These are phyloP conservation scores for Blastobotrys mokoenaii DNA, from an alignment of 805 yeast species.

Conservation along the genomic window DNA sequence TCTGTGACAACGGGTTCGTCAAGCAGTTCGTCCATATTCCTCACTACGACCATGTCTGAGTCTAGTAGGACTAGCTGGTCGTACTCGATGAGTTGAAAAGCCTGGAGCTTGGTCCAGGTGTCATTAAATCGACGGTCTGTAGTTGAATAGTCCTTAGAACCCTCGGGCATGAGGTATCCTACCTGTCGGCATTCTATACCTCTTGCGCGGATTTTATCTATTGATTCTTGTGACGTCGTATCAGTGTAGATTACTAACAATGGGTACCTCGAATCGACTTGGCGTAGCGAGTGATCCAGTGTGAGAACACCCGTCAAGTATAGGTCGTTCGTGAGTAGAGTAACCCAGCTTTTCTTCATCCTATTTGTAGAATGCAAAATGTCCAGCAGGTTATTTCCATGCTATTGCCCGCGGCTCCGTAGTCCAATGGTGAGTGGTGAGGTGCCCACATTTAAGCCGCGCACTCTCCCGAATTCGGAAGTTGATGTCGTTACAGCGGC, in stretches of 20 bases:
- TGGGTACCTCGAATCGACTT: conserved; percentile 39
- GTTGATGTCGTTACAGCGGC: no score
- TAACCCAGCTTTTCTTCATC: conserved; percentile 35
- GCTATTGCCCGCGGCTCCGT: no score
- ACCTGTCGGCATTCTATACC: no score
- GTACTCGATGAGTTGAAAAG: conserved; percentile 42
- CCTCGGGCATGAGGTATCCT: conserved; percentile 36
- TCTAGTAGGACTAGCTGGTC: conserved; percentile 50
- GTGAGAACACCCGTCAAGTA: conserved; percentile 47
- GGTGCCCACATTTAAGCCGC: no score
- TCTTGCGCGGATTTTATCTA: conserved; percentile 34
- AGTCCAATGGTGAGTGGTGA: no score
- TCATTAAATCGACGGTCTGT: conserved; percentile 48
- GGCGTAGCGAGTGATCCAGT: conserved; percentile 39
- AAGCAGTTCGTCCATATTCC: conserved; percentile 55
- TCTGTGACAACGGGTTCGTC: conserved; percentile 22
- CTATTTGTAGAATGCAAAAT: background rate
- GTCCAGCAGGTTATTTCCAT: background rate
- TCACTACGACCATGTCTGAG: conserved; percentile 49
- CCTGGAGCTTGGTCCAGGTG: conserved; percentile 55
- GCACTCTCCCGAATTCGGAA: no score
- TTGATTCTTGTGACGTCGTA: conserved; percentile 36
- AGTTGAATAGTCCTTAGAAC: conserved; percentile 30
- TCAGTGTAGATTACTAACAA: conserved; percentile 47
- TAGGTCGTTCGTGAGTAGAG: conserved; percentile 44